These are phyloP conservation scores for Penicillium fuscoglaucum DNA, from an alignment of 2,329 filamentous ascomycete genomes.

Conservation along the genomic window DNA sequence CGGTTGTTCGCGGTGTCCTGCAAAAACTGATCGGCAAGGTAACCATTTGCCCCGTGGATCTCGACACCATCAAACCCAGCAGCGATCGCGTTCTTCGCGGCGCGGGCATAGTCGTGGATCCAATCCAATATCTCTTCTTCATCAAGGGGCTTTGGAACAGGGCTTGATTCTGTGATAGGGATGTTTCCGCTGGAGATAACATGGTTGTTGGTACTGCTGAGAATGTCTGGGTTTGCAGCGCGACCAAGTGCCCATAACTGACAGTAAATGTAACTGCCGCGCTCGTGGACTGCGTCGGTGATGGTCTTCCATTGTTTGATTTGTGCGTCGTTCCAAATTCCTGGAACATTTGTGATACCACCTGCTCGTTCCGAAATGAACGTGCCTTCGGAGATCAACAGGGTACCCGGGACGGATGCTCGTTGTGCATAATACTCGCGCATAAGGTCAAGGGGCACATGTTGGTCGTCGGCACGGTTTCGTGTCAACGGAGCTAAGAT, in stretches of 20 bases:
- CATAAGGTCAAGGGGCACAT: slow-evolving; percentile 46
- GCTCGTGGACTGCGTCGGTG: slow-evolving; percentile 61
- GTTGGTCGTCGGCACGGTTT: slow-evolving; percentile 50
- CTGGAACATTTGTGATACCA: slow-evolving; percentile 55
- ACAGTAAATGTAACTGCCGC: slow-evolving; percentile 58
- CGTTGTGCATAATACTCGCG: slow-evolving; percentile 56
- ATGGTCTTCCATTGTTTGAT: slow-evolving; percentile 60
- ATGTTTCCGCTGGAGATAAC: slow-evolving; percentile 20
- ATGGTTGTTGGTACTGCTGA: slow-evolving; percentile 11
- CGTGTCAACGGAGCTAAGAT: slow-evolving; percentile 59
- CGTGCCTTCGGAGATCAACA: slow-evolving; percentile 60
- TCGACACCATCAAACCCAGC: slow-evolving; percentile 42
- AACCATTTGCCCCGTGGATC: slow-evolving; percentile 50
- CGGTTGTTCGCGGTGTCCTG: slow-evolving; percentile 50
- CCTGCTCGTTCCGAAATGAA: slow-evolving; percentile 50
- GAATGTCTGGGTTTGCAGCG: slow-evolving; percentile 44
- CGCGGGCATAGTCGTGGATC: slow-evolving; percentile 46
- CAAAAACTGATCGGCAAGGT: slow-evolving; percentile 54
- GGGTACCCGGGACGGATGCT: slow-evolving; percentile 53
- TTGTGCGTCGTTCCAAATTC: slow-evolving; percentile 58
- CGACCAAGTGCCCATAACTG: slow-evolving; percentile 65
- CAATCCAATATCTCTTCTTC: slow-evolving; percentile 45
- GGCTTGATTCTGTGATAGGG: slow-evolving; percentile 22
- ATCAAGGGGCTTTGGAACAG: slow-evolving; percentile 33
- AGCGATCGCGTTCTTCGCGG: slow-evolving; percentile 52